phyloP scores from a whole-genome alignment of 2,329 filamentous ascomycete species.

The Aspergillus amoenus region DNA sequence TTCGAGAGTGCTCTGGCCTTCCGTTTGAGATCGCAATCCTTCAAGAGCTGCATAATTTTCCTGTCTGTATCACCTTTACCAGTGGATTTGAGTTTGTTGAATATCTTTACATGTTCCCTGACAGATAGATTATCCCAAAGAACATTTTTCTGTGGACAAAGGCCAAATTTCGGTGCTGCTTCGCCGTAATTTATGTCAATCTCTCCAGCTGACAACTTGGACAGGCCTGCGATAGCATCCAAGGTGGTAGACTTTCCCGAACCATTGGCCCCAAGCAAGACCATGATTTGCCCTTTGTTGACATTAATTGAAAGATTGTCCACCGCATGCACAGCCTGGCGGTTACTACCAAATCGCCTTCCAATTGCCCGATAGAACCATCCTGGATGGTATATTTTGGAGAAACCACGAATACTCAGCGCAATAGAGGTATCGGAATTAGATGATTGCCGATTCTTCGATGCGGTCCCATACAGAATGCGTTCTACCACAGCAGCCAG shows the following conservation, averaged over 20 bases:
- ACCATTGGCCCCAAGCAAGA: conserved; percentile 84
- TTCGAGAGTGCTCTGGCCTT: conserved; percentile 72
- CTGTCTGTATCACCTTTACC: conserved; percentile 55
- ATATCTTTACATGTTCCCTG: conserved; percentile 78
- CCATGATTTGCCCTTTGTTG: conserved; percentile 76
- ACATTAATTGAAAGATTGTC: conserved; percentile 70
- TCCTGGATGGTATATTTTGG: conserved; percentile 73
- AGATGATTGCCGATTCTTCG: conserved; percentile 53
- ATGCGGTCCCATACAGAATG: conserved; percentile 72
- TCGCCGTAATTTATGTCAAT: conserved; percentile 79
- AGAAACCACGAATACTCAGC: conserved; percentile 70
- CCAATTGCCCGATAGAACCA: conserved; percentile 54
- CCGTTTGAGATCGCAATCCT: conserved; percentile 69
- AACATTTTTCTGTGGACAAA: conserved; percentile 92
- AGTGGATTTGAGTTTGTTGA: conserved; percentile 76
- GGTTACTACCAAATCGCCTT: conserved; percentile 49
- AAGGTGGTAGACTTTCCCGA: conserved; percentile 88
- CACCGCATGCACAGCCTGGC: conserved; percentile 76
- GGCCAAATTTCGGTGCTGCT: conserved; percentile 74
- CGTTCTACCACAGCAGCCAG: conserved; percentile 74
- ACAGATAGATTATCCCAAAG: conserved; percentile 88
- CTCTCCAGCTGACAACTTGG: conserved; percentile 70
- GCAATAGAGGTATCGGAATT: conserved; percentile 48
- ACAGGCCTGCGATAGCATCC: conserved; percentile 81
- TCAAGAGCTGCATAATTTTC: conserved; percentile 63